Base-by-base conservation (phyloP, 192 early-diverging fungal species). In the Dimargaris xerosporica region DNA sequence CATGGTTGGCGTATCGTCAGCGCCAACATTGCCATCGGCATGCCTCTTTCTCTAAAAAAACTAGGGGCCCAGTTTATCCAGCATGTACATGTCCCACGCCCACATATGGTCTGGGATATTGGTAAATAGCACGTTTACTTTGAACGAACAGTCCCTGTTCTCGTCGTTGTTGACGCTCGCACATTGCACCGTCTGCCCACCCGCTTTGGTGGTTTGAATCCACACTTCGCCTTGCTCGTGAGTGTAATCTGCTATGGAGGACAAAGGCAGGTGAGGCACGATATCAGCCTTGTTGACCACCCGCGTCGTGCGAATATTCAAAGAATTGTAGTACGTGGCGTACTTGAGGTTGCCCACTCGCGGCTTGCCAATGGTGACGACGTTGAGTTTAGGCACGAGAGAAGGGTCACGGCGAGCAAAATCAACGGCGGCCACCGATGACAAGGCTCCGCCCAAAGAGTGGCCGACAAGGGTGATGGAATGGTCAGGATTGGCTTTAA, bases 291-390 rank as follows among this genome's bases (percentile, higher is more conserved):
- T 65, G 44, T 73, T 69, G 19, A 74, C 71, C 12, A 66, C 62
- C 21, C 70, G 69, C n/a, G 64, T 67, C 48, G 65, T 68, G 23
- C 54, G 62, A 29, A 72, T 45, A 5, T 47, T 25, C 25, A 73
- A 54, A 0, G 52, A 52, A 29, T 68, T 62, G n/a, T 75, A 62
- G 0, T 68, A 66, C 23, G 65, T 34, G 21, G 67, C 71, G 65
- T 71, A 77, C 16, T 26, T 65, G 17, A 47, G 62, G 44, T 77
- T 72, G 15, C 75, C 75, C 19, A 69, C 67, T 13, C 72, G 75
- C 16, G 75, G 71, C 62, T 71, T 66, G 1, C 75, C 75, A 44
- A 71, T 68, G 2, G 72, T 73, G 54, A 67, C 69, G 25, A 73
- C 39, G 7, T 46, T 48, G 39, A 73, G 29, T 19, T 65, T 64